phyloP scores from a whole-genome alignment of 2,329 filamentous ascomycete genomes.

The Trichoderma pleuroti region DNA sequence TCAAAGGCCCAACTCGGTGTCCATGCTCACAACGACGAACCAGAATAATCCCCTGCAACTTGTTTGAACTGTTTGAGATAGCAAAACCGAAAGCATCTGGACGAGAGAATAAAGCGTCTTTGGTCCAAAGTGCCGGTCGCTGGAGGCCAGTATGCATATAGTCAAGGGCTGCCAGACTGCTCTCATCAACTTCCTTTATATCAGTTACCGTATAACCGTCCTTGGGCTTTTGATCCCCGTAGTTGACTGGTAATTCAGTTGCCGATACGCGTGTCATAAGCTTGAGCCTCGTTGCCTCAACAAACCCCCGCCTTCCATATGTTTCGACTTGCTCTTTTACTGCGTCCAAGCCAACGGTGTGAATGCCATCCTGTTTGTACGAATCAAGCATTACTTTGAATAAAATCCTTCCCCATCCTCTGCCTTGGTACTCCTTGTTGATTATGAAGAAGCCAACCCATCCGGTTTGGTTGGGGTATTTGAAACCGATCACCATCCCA shows the following conservation, averaged over 20 bases:
- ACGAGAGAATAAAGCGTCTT: not conserved
- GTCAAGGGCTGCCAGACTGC: not conserved
- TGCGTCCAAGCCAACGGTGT: not conserved
- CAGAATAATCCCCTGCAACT: not conserved
- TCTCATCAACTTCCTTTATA: not conserved
- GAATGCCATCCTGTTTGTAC: not conserved
- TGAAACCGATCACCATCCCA: not conserved
- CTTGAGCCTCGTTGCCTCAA: not conserved
- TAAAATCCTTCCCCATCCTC: not conserved
- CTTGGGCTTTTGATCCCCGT: not conserved
- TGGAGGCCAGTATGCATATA: not conserved
- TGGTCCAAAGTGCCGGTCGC: not conserved
- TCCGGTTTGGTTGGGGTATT: not conserved
- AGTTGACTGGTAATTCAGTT: not conserved
- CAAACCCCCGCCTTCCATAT: not conserved
- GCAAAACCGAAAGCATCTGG: slow-evolving; percentile 2
- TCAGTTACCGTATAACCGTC: not conserved
- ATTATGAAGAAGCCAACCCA: slow-evolving; percentile 7
- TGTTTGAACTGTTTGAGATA: not conserved
- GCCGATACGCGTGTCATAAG: not conserved
- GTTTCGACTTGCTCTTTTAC: not conserved
- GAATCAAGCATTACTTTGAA: not conserved
- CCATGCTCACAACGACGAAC: not conserved
- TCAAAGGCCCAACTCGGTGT: not conserved
- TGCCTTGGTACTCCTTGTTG: not conserved